Base-by-base conservation (phyloP, 768 basidiomycete species). In the Macrolepiota fuliginosa region DNA sequence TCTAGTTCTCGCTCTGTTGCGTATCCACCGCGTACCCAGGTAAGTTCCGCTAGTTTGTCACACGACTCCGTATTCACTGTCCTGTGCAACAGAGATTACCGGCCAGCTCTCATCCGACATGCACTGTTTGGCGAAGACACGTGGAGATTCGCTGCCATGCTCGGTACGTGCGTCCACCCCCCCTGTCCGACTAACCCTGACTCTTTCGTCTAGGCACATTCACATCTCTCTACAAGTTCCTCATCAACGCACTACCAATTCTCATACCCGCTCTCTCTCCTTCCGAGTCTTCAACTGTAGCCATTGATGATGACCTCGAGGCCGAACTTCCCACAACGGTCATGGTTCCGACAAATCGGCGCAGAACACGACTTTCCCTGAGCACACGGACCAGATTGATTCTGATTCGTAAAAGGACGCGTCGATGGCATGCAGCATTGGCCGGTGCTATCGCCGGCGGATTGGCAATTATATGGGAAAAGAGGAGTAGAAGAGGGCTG, bases 121-220 rank as follows among this genome's bases (percentile, higher is more conserved):
- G 95, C 94, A 0, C 77, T 96, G 46, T 91, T 97, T 66, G 94
- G 94, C 0, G 64, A 77, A 46, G 95, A 97, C 68, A 88, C 92
- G 0, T 82, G 90, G 68, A 79, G 95, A 19, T 96, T 96, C 64
- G 92, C 88, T 3, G 86, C 88, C 0, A 96, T 96, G 93, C 78
- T 98, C 37, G 94, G 92, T 88, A 64, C 27, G 72, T 53, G 25
- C n/a, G 4, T 47, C 17, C n/a, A n/a, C n/a, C n/a, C n/a, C 46
- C 22, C 46, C 22, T 19, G 46, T 47, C 22, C 11, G 22, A n/a
- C 11, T 10, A 5, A 24, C 32, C n/a, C 22, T 49, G 27, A 35
- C n/a, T 54, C 17, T 54, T 24, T 37, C 6, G 12, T 46, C 11
- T 64, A 91, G 91, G 87, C 22, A 84, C 88, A 0, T 94, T 94